Percentiles rank a stretch among this genome's conserved stretches.
These are phyloP conservation scores for Dacryopinax primogenitus DNA, from an alignment of 768 basidiomycete genomes.

Conservation along the genomic window DNA sequence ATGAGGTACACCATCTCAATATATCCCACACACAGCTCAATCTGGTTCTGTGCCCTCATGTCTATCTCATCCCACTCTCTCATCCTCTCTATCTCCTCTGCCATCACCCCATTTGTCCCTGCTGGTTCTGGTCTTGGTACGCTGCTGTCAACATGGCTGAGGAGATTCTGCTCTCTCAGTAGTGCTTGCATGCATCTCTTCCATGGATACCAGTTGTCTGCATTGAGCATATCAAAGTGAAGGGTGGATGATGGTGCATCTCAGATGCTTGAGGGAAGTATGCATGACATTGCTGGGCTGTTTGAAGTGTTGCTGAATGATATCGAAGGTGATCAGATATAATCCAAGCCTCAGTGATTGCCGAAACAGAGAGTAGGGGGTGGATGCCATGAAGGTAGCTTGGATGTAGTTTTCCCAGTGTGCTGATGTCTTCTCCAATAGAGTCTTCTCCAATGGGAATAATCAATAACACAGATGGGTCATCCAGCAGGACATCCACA, in stretches of 20 bases:
- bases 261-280: neutral
- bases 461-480: neutral
- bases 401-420: too few species aligned
- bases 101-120: neutral
- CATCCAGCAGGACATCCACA: neutral
- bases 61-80: constrained; percentile 25
- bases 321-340: neutral
- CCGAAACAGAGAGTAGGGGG: too few species aligned
- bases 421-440: too few species aligned
- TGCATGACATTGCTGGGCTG: neutral
- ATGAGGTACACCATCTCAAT: constrained; percentile 25
- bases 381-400: too few species aligned
- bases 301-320: neutral
- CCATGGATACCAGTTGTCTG: constrained; percentile 15
- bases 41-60: constrained; percentile 25
- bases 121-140: neutral
- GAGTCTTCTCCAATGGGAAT: too few species aligned
- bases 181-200: constrained; percentile 12
- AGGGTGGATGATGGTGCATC: neutral
- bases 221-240: constrained; percentile 10
- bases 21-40: constrained; percentile 24
- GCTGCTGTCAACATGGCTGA: neutral
- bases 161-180: constrained; percentile 4
- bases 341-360: neutral
- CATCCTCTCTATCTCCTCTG: constrained; percentile 7